phyloP scores from a whole-genome alignment of 2,329 filamentous ascomycete genomes.

The Monilinia fructigena region DNA sequence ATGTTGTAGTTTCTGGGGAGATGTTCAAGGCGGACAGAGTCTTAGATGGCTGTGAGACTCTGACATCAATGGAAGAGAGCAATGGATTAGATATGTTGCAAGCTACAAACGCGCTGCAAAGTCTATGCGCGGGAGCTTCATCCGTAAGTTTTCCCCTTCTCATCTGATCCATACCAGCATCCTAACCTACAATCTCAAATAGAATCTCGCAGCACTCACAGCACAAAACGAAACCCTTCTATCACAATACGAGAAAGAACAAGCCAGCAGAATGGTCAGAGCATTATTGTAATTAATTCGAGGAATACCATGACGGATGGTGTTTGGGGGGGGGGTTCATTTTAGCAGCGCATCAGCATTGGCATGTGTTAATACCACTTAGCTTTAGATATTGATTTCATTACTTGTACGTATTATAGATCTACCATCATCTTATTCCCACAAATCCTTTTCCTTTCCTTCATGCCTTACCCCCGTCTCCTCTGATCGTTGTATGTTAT shows the following conservation, averaged over 20 bases:
- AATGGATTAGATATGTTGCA: background rate
- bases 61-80: background rate
- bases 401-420: background rate
- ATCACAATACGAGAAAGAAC: conserved; percentile 5
- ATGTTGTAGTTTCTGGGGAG: conserved; percentile 15
- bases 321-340: background rate
- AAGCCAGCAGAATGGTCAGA: conserved; percentile 3
- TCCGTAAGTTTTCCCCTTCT: conserved; percentile 5
- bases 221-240: background rate
- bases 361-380: background rate
- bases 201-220: conserved; percentile 19
- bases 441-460: no score
- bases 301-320: background rate
- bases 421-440: background rate
- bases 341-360: background rate
- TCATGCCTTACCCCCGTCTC: no score
- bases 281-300: conserved; percentile 3
- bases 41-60: background rate
- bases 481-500: no score
- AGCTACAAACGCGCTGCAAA: conserved; percentile 2
- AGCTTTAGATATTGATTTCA: background rate
- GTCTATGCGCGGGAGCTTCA: background rate
- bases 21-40: conserved; percentile 6
- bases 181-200: background rate
- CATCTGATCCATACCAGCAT: background rate